phyloP scores from a whole-genome alignment of 371 early-diverging fungal genomes.

The Coemansia sp. region DNA sequence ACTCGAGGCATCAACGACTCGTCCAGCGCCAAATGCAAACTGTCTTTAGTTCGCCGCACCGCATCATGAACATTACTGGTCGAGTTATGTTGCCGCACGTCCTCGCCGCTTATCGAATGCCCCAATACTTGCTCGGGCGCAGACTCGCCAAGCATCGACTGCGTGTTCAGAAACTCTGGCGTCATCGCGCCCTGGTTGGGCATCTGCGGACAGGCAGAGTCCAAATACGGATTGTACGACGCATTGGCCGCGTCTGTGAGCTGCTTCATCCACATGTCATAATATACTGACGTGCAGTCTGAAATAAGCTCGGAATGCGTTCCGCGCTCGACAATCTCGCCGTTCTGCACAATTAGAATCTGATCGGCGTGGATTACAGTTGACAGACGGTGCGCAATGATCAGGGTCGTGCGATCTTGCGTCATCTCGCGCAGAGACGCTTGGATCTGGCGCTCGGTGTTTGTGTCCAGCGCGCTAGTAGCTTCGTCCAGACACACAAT shows the following conservation, averaged over 20 bases:
- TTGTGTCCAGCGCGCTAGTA: constrained; percentile 65
- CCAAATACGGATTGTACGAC: constrained; percentile 30
- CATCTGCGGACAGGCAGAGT: constrained; percentile 13
- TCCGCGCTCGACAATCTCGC: constrained; percentile 83
- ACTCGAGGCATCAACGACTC: constrained; percentile 14
- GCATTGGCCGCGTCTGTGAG: constrained; percentile 62
- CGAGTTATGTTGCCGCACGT: background rate
- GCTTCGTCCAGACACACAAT: constrained; percentile 80
- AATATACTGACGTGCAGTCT: constrained; percentile 61
- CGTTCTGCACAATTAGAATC: constrained; percentile 75
- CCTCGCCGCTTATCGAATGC: background rate
- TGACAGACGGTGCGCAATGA: constrained; percentile 91
- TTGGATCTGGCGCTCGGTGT: constrained; percentile 83
- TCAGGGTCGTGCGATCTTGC: constrained; percentile 84
- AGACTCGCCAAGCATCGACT: background rate
- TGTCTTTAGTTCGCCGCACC: background rate
- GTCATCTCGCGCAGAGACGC: constrained; percentile 64
- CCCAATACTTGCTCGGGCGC: background rate
- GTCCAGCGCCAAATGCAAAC: constrained; percentile 23
- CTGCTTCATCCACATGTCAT: constrained; percentile 89
- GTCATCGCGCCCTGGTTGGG: constrained; percentile 20
- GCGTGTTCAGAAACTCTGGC: constrained; percentile 1
- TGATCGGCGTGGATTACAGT: constrained; percentile 79
- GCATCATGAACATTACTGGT: background rate
- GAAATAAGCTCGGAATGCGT: constrained; percentile 79